Conservation (phyloP, 2,329 filamentous ascomycete species). For the Microsporum audouinii region DNA sequence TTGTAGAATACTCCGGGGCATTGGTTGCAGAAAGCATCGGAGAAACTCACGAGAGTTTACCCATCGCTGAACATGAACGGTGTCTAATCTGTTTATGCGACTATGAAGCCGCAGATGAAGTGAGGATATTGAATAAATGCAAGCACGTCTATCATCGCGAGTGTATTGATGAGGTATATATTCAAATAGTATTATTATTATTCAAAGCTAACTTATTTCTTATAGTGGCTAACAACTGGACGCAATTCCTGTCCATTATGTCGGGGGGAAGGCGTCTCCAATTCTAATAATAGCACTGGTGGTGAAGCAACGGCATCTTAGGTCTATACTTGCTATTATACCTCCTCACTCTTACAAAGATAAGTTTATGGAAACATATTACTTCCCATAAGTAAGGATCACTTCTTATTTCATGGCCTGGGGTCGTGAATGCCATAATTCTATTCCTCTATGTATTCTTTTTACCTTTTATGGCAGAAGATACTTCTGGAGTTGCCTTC, state of each 20-base stretch:
- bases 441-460: not conserved
- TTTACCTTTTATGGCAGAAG: not conserved
- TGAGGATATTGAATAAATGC: constrained; percentile 51
- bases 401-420: not conserved
- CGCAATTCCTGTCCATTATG: constrained; percentile 54
- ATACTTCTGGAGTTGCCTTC: not conserved
- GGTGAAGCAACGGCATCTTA: not conserved
- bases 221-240: constrained; percentile 55
- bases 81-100: constrained; percentile 58
- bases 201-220: not conserved
- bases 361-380: not conserved
- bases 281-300: constrained; percentile 18
- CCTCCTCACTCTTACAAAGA: not conserved
- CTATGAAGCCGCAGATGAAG: constrained; percentile 51
- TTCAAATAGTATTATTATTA: not conserved
- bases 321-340: not conserved
- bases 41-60: constrained; percentile 21
- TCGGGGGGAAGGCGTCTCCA: constrained; percentile 47
- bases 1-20: constrained; percentile 34
- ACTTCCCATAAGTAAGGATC: not conserved
- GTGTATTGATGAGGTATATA: constrained; percentile 57
- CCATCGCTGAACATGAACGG: constrained; percentile 41
- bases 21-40: constrained; percentile 40
- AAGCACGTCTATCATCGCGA: constrained; percentile 56
- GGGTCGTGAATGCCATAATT: not conserved